Conservation (phyloP, 1,139 yeast genomes). For the Torulaspora pretoriensis region DNA sequence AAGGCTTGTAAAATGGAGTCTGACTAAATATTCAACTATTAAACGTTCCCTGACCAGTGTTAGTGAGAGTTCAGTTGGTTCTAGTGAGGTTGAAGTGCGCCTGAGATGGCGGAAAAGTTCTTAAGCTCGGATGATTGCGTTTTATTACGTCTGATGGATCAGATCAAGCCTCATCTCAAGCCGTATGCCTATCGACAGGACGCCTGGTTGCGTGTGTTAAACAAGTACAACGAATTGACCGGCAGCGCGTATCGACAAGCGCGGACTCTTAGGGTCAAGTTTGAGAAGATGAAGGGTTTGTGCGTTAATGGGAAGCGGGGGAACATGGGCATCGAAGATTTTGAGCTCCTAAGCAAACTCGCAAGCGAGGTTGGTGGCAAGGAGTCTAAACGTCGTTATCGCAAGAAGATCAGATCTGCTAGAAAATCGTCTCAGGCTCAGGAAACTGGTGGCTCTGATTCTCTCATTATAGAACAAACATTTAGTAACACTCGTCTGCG, state of each 20-base stretch:
- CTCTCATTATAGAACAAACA: too few species aligned
- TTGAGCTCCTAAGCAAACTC: conserved; percentile 16
- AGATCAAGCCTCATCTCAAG: conserved; percentile 31
- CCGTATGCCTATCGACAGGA: conserved; percentile 28
- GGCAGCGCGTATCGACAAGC: conserved; percentile 29
- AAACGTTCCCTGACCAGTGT: background rate
- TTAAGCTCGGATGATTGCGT: conserved; percentile 17
- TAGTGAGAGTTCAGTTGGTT: background rate
- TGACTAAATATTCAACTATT: background rate
- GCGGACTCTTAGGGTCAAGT: conserved; percentile 31
- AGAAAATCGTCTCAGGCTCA: background rate
- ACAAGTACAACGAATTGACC: conserved; percentile 26
- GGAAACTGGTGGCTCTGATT: too few species aligned
- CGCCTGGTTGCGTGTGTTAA: conserved; percentile 30
- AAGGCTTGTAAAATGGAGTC: too few species aligned
- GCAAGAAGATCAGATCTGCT: background rate
- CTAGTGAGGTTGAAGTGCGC: background rate
- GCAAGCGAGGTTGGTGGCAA: conserved; percentile 7
- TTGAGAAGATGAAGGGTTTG: conserved; percentile 25
- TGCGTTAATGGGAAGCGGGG: conserved; percentile 15
- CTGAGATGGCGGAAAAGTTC: conserved; percentile 8
- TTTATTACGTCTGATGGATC: conserved; percentile 23
- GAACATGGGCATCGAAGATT: conserved; percentile 10
- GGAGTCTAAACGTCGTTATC: background rate
- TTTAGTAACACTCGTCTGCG: background rate